Base-by-base conservation (phyloP, 495 filamentous ascomycete species). In the Daldinia concentrica region DNA sequence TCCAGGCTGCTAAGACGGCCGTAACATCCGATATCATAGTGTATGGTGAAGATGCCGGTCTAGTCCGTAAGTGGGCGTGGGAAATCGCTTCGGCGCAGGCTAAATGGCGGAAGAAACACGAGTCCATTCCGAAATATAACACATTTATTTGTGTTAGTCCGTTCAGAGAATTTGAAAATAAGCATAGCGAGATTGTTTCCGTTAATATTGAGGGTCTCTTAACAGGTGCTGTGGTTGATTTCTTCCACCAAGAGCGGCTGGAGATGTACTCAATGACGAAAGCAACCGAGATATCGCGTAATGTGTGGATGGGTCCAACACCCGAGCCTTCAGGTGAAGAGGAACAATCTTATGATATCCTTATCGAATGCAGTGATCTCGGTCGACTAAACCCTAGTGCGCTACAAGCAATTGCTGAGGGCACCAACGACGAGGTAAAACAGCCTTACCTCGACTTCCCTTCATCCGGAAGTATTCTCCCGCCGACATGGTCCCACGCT, bases 231-330 rank as follows among this genome's bases (percentile, higher is more conserved):
- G 89, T 94, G n/a, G 84, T 97, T 72, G 94, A 98, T 78, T 97
- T 99, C 76, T 91, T 92, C 78, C 90, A 95, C 73, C 92, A 91
- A 80, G 95, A 99, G 79, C 87, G 94, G 56, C 70, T 88, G 45
- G 95, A 99, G 77, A 99, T 99, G 95, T 92, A 89, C 78, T 84
- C 85, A 62, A 97, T 99, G 95, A 94, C 94, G 2, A 88, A 87
- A 66, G 91, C 94, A 11, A 92, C 93, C 2, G 93, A 97, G 78
- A 95, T 98, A 51, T 88, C 91, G 24, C 81, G 85, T 64, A 97
- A 97, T 79, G 92, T 98, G 22, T 99, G 90, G 90, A 83, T 97
- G 52, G 95, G 95, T 0, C 92, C 93, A 3, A 96, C 92, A 1
- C 93, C 93, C 0, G 94, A 98, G 71, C 84, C 86, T 11, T 72